Evolutionary conservation across 116 monocot genomes (phyloP).

Genomic region (Papilionanthe hybrid): DNA sequence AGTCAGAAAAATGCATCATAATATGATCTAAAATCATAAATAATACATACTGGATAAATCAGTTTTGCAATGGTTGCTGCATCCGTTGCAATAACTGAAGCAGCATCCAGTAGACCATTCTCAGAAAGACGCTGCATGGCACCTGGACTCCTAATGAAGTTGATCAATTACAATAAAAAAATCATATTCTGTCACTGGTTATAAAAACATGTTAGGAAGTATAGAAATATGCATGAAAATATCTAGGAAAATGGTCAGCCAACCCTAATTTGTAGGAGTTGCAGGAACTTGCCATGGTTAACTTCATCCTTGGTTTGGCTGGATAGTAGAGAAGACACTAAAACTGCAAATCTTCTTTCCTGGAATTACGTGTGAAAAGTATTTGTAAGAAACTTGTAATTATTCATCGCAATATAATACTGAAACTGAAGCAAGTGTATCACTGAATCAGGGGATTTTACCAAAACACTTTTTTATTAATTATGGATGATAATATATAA

Average conservation of each 20-base stretch:
- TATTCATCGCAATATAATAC: neutral
- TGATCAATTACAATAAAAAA: slow-evolving; percentile 22
- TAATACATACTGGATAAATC: slow-evolving; percentile 66
- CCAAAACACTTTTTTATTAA: neutral
- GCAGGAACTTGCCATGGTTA: slow-evolving; percentile 76
- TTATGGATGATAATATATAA: neutral
- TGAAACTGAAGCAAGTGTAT: neutral
- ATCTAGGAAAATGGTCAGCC: neutral
- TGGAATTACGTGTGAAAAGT: slow-evolving; percentile 14
- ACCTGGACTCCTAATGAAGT: slow-evolving; percentile 52
- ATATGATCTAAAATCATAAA: neutral
- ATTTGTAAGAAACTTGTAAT: neutral
- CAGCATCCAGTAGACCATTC: slow-evolving; percentile 59
- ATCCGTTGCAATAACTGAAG: slow-evolving; percentile 59
- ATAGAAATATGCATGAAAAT: neutral
- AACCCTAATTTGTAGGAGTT: neutral
- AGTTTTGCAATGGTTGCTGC: slow-evolving; percentile 69
- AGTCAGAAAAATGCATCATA: neutral
- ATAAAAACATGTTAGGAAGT: neutral
- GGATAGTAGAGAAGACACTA: slow-evolving; percentile 82
- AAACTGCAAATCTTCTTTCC: slow-evolving; percentile 91
- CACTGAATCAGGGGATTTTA: too few relatives aligned
- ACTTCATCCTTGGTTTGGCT: slow-evolving; percentile 96
- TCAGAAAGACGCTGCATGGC: slow-evolving; percentile 75
- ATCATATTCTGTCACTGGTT: neutral